These are phyloP conservation scores for Arxiozyma heterogenica DNA, from an alignment of 1,139 yeast genomes.

Conservation along the genomic window DNA sequence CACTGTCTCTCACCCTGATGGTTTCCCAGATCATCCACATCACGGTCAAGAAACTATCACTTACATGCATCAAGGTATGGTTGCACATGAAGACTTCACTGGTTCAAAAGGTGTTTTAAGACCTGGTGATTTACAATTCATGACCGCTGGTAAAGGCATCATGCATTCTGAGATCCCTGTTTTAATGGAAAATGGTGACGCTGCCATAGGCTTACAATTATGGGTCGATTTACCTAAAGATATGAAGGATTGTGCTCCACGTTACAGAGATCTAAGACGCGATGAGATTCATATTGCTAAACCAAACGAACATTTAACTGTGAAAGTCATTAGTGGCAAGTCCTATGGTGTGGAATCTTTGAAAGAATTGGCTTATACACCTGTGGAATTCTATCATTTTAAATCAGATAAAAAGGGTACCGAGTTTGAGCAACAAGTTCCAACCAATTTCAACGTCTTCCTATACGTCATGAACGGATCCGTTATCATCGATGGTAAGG, in stretches of 20 bases:
- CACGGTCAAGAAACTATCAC: slow-evolving; percentile 87
- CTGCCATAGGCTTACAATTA: slow-evolving; percentile 68
- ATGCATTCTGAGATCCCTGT: slow-evolving; percentile 88
- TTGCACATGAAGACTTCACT: slow-evolving; percentile 89
- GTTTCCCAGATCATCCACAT: slow-evolving; percentile 92
- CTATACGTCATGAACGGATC: slow-evolving; percentile 61
- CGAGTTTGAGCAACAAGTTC: slow-evolving; percentile 50
- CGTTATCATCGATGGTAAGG: slow-evolving; percentile 40
- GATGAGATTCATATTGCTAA: slow-evolving; percentile 61
- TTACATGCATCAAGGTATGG: slow-evolving; percentile 58
- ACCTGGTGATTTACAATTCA: slow-evolving; percentile 85
- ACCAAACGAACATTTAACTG: slow-evolving; percentile 66
- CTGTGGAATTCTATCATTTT: slow-evolving; percentile 67
- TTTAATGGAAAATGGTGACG: slow-evolving; percentile 44
- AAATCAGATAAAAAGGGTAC: slow-evolving; percentile 58
- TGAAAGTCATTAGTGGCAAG: slow-evolving; percentile 65
- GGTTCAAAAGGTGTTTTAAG: slow-evolving; percentile 70
- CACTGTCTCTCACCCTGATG: slow-evolving; percentile 51
- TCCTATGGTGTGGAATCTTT: slow-evolving; percentile 67
- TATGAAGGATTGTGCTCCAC: slow-evolving; percentile 60
- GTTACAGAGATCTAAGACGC: slow-evolving; percentile 69
- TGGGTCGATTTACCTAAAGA: slow-evolving; percentile 85
- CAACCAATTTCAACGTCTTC: slow-evolving; percentile 60
- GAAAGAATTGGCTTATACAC: slow-evolving; percentile 75
- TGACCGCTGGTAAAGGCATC: slow-evolving; percentile 90